These are phyloP conservation scores for Amborella trichopoda DNA, from an alignment of 164 flowering plant species.

Conservation along the genomic window DNA sequence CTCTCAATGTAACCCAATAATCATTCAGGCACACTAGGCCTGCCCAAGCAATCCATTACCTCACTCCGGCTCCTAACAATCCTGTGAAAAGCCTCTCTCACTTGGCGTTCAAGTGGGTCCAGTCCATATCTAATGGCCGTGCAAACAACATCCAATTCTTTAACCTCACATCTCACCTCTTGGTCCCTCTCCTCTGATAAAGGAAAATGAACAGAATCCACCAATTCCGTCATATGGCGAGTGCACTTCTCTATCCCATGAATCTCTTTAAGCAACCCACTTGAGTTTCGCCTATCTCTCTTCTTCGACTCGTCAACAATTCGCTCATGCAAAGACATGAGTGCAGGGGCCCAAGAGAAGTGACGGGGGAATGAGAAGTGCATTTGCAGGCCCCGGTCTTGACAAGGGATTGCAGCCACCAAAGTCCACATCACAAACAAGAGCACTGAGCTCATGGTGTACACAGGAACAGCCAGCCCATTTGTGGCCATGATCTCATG, in stretches of 20 bases:
- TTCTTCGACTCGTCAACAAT: slow-evolving; percentile 79
- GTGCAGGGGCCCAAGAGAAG: slow-evolving; percentile 50
- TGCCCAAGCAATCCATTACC: slow-evolving; percentile 54
- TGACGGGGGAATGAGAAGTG: slow-evolving; percentile 60
- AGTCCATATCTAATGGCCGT: slow-evolving; percentile 44
- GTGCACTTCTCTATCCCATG: slow-evolving; percentile 56
- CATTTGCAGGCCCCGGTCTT: slow-evolving; percentile 77
- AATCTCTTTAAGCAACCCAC: slow-evolving; percentile 77
- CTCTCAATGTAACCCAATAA: no score
- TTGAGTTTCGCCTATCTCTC: slow-evolving; percentile 51
- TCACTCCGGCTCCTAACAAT: slow-evolving; percentile 70
- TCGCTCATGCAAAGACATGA: slow-evolving; percentile 55
- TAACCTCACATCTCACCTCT: slow-evolving; percentile 48
- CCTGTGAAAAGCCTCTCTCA: slow-evolving; percentile 81
- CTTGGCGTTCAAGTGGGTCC: slow-evolving; percentile 72
- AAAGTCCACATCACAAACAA: slow-evolving; percentile 81
- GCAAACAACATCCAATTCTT: slow-evolving; percentile 35
- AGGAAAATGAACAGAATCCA: slow-evolving; percentile 54
- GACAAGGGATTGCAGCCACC: slow-evolving; percentile 96
- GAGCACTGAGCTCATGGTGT: slow-evolving; percentile 55
- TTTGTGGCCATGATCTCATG: slow-evolving; percentile 47
- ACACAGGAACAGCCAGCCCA: slow-evolving; percentile 61
- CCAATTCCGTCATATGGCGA: slow-evolving; percentile 43
- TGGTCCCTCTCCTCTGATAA: slow-evolving; percentile 44
- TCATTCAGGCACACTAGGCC: no score